These are phyloP conservation scores for Nitzschia inconspicua DNA, from an alignment of 108 stramenopile genomes.

Conservation along the genomic window DNA sequence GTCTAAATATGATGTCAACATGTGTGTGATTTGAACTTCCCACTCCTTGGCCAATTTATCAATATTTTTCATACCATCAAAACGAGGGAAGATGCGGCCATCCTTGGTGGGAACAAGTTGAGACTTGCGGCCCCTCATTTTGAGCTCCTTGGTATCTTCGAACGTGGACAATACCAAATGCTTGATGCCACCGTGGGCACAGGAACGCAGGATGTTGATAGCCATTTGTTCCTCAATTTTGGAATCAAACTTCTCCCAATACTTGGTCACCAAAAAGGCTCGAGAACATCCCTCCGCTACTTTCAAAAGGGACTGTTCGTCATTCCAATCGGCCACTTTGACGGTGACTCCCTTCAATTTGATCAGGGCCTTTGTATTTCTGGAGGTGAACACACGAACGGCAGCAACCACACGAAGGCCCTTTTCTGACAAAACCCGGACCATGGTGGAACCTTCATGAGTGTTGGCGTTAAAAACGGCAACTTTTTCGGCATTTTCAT, in stretches of 20 bases:
- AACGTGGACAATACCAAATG: constrained; percentile 44
- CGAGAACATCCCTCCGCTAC: constrained; percentile 35
- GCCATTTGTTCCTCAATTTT: constrained; percentile 52
- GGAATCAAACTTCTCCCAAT: constrained; percentile 49
- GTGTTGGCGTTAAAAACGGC: constrained; percentile 53
- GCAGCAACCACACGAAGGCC: constrained; percentile 45
- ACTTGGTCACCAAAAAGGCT: constrained; percentile 45
- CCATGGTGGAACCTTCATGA: constrained; percentile 45
- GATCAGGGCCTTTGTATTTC: constrained; percentile 41
- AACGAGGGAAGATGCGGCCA: constrained; percentile 47
- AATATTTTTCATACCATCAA: constrained; percentile 37
- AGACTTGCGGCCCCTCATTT: constrained; percentile 22
- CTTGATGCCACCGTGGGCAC: constrained; percentile 27
- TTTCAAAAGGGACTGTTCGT: constrained; percentile 30
- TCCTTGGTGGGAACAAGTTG: constrained; percentile 38
- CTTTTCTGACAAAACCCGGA: constrained; percentile 40
- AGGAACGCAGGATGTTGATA: constrained; percentile 31
- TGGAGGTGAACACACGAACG: constrained; percentile 42
- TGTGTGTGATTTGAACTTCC: constrained; percentile 43
- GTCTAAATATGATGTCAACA: constrained; percentile 55
- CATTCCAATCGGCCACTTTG: constrained; percentile 46
- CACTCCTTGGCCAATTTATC: constrained; percentile 25
- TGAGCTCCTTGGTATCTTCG: constrained; percentile 41
- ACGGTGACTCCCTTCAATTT: constrained; percentile 45
- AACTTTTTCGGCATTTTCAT: constrained; percentile 30